Evolutionary conservation across 352 stramenopile genomes (phyloP).

Genomic region (Globisporangium cylindrosporum): DNA sequence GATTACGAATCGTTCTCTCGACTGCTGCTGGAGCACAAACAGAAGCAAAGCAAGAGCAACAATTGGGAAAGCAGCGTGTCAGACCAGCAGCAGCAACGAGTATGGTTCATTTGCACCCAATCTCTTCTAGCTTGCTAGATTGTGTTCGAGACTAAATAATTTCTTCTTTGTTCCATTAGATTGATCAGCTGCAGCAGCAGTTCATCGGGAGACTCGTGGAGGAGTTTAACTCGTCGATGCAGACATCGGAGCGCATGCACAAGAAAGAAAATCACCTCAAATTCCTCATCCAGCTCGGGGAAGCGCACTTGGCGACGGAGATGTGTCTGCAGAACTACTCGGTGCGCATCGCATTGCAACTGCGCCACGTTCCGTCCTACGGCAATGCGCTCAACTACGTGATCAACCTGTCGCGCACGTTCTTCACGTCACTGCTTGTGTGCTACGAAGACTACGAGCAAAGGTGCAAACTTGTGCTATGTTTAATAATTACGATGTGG

Average conservation of each 20-base stretch:
- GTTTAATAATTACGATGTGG: not conserved
- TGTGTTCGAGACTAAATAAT: not conserved
- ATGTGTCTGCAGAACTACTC: conserved; percentile 86
- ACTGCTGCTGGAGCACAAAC: conserved; percentile 43
- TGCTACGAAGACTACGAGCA: conserved; percentile 81
- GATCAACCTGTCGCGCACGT: conserved; percentile 77
- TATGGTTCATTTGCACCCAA: conserved; percentile 16
- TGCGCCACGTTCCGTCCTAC: conserved; percentile 70
- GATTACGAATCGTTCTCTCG: conserved; percentile 62
- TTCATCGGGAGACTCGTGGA: conserved; percentile 64
- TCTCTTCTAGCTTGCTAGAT: not conserved
- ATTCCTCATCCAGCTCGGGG: conserved; percentile 69
- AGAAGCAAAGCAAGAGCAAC: conserved; percentile 35
- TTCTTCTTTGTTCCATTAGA: conserved; percentile 15
- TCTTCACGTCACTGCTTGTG: conserved; percentile 84
- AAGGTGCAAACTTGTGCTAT: conserved; percentile 30
- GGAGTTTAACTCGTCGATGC: conserved; percentile 74
- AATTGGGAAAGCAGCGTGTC: conserved; percentile 34
- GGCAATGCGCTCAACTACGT: conserved; percentile 79
- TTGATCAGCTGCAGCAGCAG: conserved; percentile 49
- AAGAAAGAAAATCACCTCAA: conserved; percentile 79
- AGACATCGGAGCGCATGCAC: conserved; percentile 78
- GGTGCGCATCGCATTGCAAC: conserved; percentile 67
- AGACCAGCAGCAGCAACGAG: conserved; percentile 40
- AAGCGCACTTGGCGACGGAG: conserved; percentile 62